Conservation (phyloP, 1,284 basidiomycete species). For the Porogramme epimiltina region DNA sequence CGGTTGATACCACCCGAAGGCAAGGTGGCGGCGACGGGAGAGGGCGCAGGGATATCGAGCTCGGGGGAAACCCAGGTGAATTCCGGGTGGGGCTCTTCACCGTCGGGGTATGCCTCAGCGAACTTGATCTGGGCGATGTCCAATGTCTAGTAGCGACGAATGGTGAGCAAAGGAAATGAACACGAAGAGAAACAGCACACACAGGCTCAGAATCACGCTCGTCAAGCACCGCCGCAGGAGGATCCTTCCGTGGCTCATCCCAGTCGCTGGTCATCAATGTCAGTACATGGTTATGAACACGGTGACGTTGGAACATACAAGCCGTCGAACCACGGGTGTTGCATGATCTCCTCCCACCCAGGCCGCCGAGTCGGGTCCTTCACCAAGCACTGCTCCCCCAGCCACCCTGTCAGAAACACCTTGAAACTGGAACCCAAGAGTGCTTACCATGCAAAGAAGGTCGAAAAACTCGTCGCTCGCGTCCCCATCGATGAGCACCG, state of each 20-base stretch:
- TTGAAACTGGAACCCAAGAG: no score
- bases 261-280: slow-evolving; percentile 3
- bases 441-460: slow-evolving; percentile 1
- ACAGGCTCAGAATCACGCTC: slow-evolving; percentile 1
- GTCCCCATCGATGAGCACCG: slow-evolving; percentile 1
- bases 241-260: not conserved
- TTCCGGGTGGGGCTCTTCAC: not conserved
- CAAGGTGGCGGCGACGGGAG: no score
- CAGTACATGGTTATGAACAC: not conserved
- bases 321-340: slow-evolving; percentile 22
- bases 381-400: slow-evolving; percentile 21
- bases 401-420: not conserved
- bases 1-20: no score
- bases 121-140: not conserved
- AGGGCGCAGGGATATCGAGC: not conserved
- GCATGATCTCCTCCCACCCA: slow-evolving; percentile 24
- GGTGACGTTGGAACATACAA: slow-evolving; percentile 16
- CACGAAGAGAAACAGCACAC: not conserved
- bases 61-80: slow-evolving; percentile 13
- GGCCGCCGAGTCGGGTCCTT: slow-evolving; percentile 22
- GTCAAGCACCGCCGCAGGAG: not conserved
- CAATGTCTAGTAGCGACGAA: not conserved
- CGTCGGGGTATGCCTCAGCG: not conserved
- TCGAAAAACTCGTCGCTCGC: not conserved
- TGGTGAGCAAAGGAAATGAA: not conserved